Percentiles rank a stretch among this genome's conserved stretches.
These are phyloP conservation scores for Clarireedia monteithiana DNA, from an alignment of 2,329 filamentous ascomycete species.

Conservation along the genomic window DNA sequence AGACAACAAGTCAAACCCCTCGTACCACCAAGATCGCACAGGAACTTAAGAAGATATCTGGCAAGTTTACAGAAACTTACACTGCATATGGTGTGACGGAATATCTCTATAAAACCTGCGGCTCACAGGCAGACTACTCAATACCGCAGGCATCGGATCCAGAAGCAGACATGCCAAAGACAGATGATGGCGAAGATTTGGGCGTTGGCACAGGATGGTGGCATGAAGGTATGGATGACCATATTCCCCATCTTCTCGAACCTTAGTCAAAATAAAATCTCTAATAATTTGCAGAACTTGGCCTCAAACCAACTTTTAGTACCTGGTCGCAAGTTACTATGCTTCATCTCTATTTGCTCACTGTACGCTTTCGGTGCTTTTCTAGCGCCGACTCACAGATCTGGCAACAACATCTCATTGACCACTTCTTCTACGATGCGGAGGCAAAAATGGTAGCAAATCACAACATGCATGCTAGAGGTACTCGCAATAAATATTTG, in stretches of 20 bases:
- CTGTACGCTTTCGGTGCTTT: slow-evolving; percentile 74
- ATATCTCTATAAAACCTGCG: slow-evolving; percentile 41
- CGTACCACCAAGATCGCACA: slow-evolving; percentile 11
- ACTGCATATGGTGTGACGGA: slow-evolving; percentile 74
- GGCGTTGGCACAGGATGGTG: slow-evolving; percentile 69
- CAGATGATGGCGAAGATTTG: slow-evolving; percentile 73
- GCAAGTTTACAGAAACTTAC: slow-evolving; percentile 53
- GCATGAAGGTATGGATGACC: slow-evolving; percentile 61
- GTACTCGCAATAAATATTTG: slow-evolving; percentile 55
- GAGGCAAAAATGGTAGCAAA: slow-evolving; percentile 76
- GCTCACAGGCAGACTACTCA: slow-evolving; percentile 21
- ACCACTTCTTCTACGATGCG: slow-evolving; percentile 90
- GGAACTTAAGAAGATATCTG: slow-evolving; percentile 11
- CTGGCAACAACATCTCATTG: slow-evolving; percentile 85
- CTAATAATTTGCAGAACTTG: slow-evolving; percentile 50
- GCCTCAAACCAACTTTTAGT: slow-evolving; percentile 78
- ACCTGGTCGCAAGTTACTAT: slow-evolving; percentile 96
- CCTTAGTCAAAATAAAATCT: background rate
- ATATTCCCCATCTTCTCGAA: background rate
- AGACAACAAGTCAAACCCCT: background rate
- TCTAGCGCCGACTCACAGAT: slow-evolving; percentile 58
- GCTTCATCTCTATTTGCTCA: slow-evolving; percentile 90
- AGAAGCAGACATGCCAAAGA: slow-evolving; percentile 60
- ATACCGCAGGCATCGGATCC: slow-evolving; percentile 29
- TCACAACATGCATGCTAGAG: slow-evolving; percentile 59